Base-by-base conservation (phyloP, 148 eudicot species). In the Nepenthes gracilis region DNA sequence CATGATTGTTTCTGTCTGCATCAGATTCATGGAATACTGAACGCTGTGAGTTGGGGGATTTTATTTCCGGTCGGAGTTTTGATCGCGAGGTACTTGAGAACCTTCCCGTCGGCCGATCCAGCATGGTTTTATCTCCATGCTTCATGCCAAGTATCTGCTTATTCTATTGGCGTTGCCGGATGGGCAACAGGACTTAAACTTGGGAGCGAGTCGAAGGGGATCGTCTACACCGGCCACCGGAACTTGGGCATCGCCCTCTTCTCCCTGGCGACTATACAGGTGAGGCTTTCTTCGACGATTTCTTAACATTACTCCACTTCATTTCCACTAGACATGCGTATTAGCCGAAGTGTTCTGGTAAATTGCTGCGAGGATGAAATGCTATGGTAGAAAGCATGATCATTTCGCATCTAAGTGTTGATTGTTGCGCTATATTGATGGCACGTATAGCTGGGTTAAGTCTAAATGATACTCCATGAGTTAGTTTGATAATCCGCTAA, bases 111-210 rank as follows among this genome's bases (percentile, higher is more conserved):
- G 2, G 98, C 95, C 1, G 96, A 93, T 54, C 98, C 98, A 1
- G 77, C 78, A 12, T 93, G 98, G 98, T 93, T 93, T 72, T 93
- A 93, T 67, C 78, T 79, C 9, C 98, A 93, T 58, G 82, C 71
- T 58, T 52, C 60, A 5, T 93, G 96, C 70, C 98, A 93, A 58
- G 45, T 77, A 15, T 84, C 90, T 43, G 89, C 86, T 3, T 93
- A 93, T 55, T 84, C 78, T 49, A 73, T 93, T 4, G 98, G 98
- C 12, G 91, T 93, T 61, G 88, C 98, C 36, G 98, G 98, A 35
- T 93, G 98, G 98, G 88, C 72, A 37, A 93, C 96, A 15, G 98
- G 98, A 33, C 82, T 93, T 61, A 82, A 88, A 62, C 98, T 93
- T 23, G 98, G 98, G 7, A 79, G 77, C 12, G 74, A 82, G 61